Evolutionary conservation across 2,329 filamentous ascomycete species (phyloP), one percentile per base, ranked within the genome.

Genomic region (Akanthomyces muscarius): DNA sequence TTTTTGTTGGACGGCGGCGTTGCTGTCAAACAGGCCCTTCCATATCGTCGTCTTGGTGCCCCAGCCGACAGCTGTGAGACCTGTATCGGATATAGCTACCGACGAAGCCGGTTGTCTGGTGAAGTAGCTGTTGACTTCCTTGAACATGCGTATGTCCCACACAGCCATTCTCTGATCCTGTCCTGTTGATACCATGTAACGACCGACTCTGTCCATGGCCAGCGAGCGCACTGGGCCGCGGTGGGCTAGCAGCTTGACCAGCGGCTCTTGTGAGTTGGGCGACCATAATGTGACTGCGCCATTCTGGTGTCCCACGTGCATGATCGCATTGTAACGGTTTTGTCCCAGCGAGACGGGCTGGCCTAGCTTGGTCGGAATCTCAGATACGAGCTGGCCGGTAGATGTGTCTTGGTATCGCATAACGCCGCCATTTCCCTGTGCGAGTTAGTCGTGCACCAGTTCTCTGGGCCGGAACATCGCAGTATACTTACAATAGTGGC

Each of bases 211-310:
- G 72, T 99, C 94, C 48, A 98, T 83, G 2, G 91, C 91, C 55
- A 97, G 74, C 13, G 90, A 88, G 62, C 93, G 87, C 4, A 99
- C 92, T 0, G 95, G 95, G 5, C 95, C 95, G 63, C 86, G 85
- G 76, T 99, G 94, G 16, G 92, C 91, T 44, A 97, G 83, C 44
- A 98, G 84, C 76, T 97, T 98, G 56, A 97, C 94, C 8, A 97
- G 83, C 0, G 95, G 90, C 0, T 91, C 90, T 62, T 88, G 85
- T 30, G 88, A 89, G 76, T 97, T 99, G 3, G 95, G 95, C 2
- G 94, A 97, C 95, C 95, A 99, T 51, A 99, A 80, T 2, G 92
- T 95, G 42, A 99, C 92, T 2, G 91, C 90, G 63, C 95, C 95
- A 72, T 98, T 98, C 72, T 97, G 92, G 72, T 98, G 94, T 11